Evolutionary conservation across 306 rosid species (phyloP).

Genomic region (Cicer cuneatum): DNA sequence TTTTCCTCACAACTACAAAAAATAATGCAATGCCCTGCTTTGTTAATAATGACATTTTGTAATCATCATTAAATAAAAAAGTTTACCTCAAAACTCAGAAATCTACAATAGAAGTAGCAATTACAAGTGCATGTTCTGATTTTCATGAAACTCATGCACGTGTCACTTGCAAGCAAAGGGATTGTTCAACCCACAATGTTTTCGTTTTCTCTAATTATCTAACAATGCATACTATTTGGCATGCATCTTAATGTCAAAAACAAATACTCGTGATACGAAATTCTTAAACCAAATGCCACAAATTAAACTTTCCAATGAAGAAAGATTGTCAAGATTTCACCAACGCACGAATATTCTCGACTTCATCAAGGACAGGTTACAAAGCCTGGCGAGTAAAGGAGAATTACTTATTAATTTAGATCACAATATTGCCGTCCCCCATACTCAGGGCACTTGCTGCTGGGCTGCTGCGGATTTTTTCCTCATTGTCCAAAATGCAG

Average conservation of each 20-base stretch:
- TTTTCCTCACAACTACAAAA: neutral
- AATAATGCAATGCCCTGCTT: neutral
- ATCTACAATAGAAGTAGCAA: neutral
- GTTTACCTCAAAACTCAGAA: neutral
- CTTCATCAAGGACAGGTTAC: neutral
- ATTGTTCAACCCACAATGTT: neutral
- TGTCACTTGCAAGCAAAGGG: constrained; percentile 12
- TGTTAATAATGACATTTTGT: neutral
- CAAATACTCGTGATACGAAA: neutral
- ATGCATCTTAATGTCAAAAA: constrained; percentile 22
- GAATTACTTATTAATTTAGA: neutral
- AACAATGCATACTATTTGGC: neutral
- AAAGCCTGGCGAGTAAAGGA: constrained; percentile 17
- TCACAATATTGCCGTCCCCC: neutral
- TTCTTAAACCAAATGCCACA: constrained; percentile 11
- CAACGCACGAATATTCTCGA: constrained; percentile 6
- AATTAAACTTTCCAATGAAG: constrained; percentile 21
- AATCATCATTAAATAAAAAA: neutral
- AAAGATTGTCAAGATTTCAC: constrained; percentile 11
- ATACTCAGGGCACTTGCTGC: constrained; percentile 42
- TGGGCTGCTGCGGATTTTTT: constrained; percentile 52
- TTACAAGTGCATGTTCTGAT: constrained; percentile 4
- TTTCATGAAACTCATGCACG: neutral
- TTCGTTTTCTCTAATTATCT: neutral
- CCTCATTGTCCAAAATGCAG: constrained; percentile 94